Percentiles rank a stretch among this genome's conserved stretches.
Conservation (phyloP, 495 filamentous ascomycete genomes). For the Amorphotheca resinae region DNA sequence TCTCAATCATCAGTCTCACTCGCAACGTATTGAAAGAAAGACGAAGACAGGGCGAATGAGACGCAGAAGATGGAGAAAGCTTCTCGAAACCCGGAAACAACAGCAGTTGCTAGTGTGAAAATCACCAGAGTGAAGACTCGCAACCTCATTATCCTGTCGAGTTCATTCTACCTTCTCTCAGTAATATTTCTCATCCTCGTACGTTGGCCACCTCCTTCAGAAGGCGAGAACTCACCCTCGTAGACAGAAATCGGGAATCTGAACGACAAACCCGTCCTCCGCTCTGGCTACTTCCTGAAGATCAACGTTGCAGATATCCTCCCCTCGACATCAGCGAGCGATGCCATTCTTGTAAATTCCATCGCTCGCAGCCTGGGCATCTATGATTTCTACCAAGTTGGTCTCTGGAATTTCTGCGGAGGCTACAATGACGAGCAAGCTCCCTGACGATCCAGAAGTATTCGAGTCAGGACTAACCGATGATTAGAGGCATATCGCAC, state of each 20-base stretch:
- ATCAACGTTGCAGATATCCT: constrained; percentile 77
- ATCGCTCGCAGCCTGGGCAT: constrained; percentile 80
- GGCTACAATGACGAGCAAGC: constrained; percentile 49
- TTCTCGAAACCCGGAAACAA: no score
- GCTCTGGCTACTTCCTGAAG: constrained; percentile 65
- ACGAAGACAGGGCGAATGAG: no score
- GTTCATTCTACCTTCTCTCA: constrained; percentile 57
- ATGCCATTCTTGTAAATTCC: constrained; percentile 53
- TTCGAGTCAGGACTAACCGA: background rate
- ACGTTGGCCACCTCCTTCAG: constrained; percentile 9
- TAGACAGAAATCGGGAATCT: constrained; percentile 60
- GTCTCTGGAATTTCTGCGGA: constrained; percentile 82
- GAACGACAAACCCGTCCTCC: constrained; percentile 44
- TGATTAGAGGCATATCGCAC: constrained; percentile 49
- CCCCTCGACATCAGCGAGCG: constrained; percentile 50
- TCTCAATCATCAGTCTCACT: no score
- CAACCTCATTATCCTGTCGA: constrained; percentile 43
- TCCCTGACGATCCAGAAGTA: background rate
- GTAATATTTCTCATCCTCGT: constrained; percentile 66
- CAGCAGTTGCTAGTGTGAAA: no score
- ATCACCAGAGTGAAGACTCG: no score
- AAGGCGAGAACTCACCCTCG: constrained; percentile 19
- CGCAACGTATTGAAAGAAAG: no score
- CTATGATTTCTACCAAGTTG: constrained; percentile 89
- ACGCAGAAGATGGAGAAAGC: no score